Percentiles rank a stretch among this genome's conserved stretches.
Conservation (phyloP, 2,329 filamentous ascomycete species). For the Fusarium zealandicum region DNA sequence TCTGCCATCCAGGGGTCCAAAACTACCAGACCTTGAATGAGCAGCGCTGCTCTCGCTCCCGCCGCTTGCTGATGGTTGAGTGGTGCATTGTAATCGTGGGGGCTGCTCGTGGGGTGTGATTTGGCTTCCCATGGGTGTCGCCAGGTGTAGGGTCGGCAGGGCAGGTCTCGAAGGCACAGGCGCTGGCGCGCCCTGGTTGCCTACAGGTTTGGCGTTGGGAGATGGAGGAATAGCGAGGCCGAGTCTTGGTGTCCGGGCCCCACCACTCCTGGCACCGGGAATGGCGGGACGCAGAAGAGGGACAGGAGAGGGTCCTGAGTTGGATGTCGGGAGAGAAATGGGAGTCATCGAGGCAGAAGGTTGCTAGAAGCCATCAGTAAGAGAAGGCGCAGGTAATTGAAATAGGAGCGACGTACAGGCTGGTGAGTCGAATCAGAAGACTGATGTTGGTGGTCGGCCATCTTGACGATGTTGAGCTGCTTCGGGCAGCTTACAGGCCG, state of each 20-base stretch:
- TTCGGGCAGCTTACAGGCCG: slow-evolving; percentile 17
- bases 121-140: slow-evolving; percentile 86
- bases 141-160: slow-evolving; percentile 82
- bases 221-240: slow-evolving; percentile 91
- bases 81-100: slow-evolving; percentile 58
- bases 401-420: slow-evolving; percentile 27
- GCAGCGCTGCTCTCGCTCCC: slow-evolving; percentile 81
- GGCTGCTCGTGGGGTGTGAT: slow-evolving; percentile 73
- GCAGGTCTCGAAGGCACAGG: slow-evolving; percentile 56
- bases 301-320: slow-evolving; percentile 66
- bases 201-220: slow-evolving; percentile 80
- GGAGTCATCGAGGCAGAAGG: slow-evolving; percentile 34
- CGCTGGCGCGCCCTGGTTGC: slow-evolving; percentile 52
- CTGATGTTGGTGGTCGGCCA: slow-evolving; percentile 39
- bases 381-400: background rate
- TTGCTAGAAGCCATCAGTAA: slow-evolving; percentile 35
- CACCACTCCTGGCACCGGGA: slow-evolving; percentile 70
- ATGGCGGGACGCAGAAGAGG: slow-evolving; percentile 85
- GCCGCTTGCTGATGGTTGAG: slow-evolving; percentile 71
- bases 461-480: slow-evolving; percentile 25
- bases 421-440: slow-evolving; percentile 32
- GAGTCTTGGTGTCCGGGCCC: slow-evolving; percentile 74
- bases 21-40: slow-evolving; percentile 84
- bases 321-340: slow-evolving; percentile 44
- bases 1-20: slow-evolving; percentile 76